These are phyloP conservation scores for Dryadomyces quercus-mongolicae DNA, from an alignment of 2,329 filamentous ascomycete species.

Conservation along the genomic window DNA sequence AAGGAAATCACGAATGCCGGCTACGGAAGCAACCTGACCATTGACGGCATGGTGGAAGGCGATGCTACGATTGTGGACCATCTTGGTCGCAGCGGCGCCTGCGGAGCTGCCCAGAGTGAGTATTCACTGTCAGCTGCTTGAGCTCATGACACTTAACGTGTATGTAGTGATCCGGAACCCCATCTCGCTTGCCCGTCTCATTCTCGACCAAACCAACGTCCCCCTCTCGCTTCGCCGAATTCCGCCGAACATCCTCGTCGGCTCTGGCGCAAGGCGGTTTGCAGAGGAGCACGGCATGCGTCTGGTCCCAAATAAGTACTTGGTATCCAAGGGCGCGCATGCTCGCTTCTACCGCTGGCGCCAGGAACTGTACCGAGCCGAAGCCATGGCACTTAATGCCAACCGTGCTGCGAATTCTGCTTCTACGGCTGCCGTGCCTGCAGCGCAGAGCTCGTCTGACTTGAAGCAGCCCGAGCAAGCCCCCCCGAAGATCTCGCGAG, in stretches of 20 bases:
- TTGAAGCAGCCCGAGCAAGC: not conserved
- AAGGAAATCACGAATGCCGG: slow-evolving; percentile 94
- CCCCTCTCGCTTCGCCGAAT: slow-evolving; percentile 78
- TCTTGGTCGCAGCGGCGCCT: slow-evolving; percentile 79
- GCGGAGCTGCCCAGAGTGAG: slow-evolving; percentile 81
- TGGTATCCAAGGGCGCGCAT: slow-evolving; percentile 69
- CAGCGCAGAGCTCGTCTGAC: not conserved
- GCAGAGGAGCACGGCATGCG: slow-evolving; percentile 67
- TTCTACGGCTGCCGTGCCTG: not conserved
- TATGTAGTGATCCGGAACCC: slow-evolving; percentile 77
- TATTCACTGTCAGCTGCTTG: slow-evolving; percentile 11
- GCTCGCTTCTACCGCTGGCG: slow-evolving; percentile 74
- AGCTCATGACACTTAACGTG: not conserved
- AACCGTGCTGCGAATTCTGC: not conserved
- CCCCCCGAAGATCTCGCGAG: not conserved
- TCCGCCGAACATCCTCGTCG: slow-evolving; percentile 83
- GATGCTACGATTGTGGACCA: slow-evolving; percentile 93
- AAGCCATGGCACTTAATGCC: slow-evolving; percentile 11
- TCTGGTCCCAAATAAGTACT: slow-evolving; percentile 58
- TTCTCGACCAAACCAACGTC: slow-evolving; percentile 66
- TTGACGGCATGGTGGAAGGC: slow-evolving; percentile 85
- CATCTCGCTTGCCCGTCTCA: slow-evolving; percentile 70
- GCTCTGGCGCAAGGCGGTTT: slow-evolving; percentile 76
- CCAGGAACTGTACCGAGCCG: slow-evolving; percentile 48
- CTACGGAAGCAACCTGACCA: slow-evolving; percentile 86